These are phyloP conservation scores for Talaromyces sp. DNA, from an alignment of 2,329 filamentous ascomycete species.

Conservation along the genomic window DNA sequence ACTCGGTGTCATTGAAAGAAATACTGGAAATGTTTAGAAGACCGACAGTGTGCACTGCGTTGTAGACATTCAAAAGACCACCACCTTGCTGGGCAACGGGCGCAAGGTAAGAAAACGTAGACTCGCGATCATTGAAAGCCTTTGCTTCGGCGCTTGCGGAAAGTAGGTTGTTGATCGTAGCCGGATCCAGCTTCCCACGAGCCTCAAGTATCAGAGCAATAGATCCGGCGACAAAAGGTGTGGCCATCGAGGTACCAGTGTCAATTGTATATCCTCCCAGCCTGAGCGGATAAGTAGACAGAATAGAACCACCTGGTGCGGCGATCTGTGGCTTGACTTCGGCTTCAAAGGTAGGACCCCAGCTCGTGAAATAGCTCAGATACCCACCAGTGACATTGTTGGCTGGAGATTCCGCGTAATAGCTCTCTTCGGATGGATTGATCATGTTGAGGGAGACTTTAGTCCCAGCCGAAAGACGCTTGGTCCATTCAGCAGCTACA, in stretches of 20 bases:
- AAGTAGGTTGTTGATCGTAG: constrained; percentile 20
- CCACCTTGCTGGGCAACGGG: constrained; percentile 57
- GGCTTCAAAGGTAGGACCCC: constrained; percentile 15
- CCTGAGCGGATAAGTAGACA: constrained; percentile 51
- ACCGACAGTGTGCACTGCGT: constrained; percentile 51
- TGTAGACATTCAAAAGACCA: constrained; percentile 55
- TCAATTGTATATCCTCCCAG: constrained; percentile 45
- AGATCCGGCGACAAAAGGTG: constrained; percentile 50
- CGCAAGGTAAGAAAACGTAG: constrained; percentile 22
- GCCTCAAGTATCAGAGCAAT: constrained; percentile 24
- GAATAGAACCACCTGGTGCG: constrained; percentile 32
- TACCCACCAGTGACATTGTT: constrained; percentile 16
- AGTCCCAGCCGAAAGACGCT: constrained; percentile 9
- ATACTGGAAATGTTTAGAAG: constrained; percentile 52
- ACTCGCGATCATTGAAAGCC: constrained; percentile 22
- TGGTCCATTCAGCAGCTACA: constrained; percentile 12
- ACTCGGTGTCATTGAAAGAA: constrained; percentile 59
- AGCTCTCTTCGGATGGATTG: constrained; percentile 6
- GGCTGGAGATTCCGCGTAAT: constrained; percentile 11
- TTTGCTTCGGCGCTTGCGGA: constrained; percentile 19
- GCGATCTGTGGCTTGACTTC: constrained; percentile 9
- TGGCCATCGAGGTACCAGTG: constrained; percentile 57
- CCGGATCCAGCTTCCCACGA: constrained; percentile 20
- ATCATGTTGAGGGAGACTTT: constrained; percentile 14
- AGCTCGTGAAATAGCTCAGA: constrained; percentile 14